phyloP scores from a whole-genome alignment of 306 rosid genomes.

The Argentina anserina region DNA sequence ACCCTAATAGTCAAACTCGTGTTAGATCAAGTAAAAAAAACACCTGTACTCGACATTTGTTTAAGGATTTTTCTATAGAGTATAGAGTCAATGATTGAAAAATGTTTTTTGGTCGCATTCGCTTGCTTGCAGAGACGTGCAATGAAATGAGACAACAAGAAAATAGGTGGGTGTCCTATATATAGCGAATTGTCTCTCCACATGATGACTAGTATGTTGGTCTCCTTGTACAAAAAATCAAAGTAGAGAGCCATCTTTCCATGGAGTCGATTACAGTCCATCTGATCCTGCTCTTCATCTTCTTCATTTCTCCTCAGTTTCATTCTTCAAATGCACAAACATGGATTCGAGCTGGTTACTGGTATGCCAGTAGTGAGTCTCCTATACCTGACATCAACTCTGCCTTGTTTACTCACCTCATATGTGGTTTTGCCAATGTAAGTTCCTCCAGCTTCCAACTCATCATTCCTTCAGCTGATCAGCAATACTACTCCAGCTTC shows the following conservation, averaged over 20 bases:
- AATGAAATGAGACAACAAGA: neutral
- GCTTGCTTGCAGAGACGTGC: neutral
- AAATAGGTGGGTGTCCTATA: neutral
- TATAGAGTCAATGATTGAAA: neutral
- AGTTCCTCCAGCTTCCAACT: slow-evolving; percentile 19
- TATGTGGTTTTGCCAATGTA: slow-evolving; percentile 38
- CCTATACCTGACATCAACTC: slow-evolving; percentile 34
- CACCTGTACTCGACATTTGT: no score
- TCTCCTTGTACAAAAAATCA: neutral
- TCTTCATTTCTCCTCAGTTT: neutral
- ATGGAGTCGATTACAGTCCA: slow-evolving; percentile 11
- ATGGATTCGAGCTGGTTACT: slow-evolving; percentile 43
- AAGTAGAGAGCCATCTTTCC: slow-evolving; percentile 3
- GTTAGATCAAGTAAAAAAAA: neutral
- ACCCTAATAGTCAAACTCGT: neutral
- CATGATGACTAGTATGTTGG: neutral
- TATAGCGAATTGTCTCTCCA: neutral
- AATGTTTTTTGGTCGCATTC: neutral
- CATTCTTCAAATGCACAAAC: slow-evolving; percentile 20
- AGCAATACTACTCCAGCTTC: slow-evolving; percentile 29
- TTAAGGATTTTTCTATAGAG: neutral
- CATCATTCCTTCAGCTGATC: slow-evolving; percentile 27
- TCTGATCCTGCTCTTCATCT: neutral
- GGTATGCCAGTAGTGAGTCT: slow-evolving; percentile 26
- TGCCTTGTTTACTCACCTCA: slow-evolving; percentile 38